Evolutionary conservation across 345 rosid genomes (phyloP).

Genomic region (Hibiscus tridactylites): DNA sequence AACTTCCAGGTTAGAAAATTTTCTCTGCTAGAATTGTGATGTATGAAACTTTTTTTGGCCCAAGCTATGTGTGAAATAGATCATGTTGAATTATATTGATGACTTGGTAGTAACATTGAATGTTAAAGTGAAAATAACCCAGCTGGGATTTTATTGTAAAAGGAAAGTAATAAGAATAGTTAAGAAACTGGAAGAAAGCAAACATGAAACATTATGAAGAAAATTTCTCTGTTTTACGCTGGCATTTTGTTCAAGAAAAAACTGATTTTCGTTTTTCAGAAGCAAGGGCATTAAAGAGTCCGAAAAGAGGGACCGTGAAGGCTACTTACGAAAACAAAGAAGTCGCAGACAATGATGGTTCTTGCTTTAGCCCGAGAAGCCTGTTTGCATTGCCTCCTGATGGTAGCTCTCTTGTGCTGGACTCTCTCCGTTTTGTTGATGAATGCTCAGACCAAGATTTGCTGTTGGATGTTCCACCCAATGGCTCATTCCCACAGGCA

Average conservation of each 20-base stretch:
- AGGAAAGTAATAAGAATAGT: neutral
- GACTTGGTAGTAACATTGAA: neutral
- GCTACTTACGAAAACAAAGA: slow-evolving; percentile 50
- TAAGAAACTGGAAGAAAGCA: neutral
- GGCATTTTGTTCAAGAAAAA: neutral
- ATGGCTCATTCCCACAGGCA: slow-evolving; percentile 81
- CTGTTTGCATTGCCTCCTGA: slow-evolving; percentile 66
- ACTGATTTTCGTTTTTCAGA: slow-evolving; percentile 31
- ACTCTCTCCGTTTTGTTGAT: slow-evolving; percentile 41
- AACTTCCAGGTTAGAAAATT: slow-evolving; percentile 50
- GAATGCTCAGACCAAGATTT: slow-evolving; percentile 73
- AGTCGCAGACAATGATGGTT: slow-evolving; percentile 42
- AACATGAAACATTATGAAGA: neutral
- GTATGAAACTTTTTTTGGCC: neutral
- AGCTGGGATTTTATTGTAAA: neutral
- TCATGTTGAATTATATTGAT: slow-evolving; percentile 6
- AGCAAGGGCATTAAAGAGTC: slow-evolving; percentile 52
- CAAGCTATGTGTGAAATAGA: neutral
- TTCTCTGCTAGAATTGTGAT: neutral
- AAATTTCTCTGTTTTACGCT: neutral
- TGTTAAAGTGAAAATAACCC: neutral
- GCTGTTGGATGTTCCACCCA: slow-evolving; percentile 74
- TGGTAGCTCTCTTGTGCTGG: slow-evolving; percentile 48
- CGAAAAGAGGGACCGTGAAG: slow-evolving; percentile 53
- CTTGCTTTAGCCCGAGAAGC: slow-evolving; percentile 71